phyloP scores from a whole-genome alignment of 176 grass and related monocot species.

The Cocos nucifera region DNA sequence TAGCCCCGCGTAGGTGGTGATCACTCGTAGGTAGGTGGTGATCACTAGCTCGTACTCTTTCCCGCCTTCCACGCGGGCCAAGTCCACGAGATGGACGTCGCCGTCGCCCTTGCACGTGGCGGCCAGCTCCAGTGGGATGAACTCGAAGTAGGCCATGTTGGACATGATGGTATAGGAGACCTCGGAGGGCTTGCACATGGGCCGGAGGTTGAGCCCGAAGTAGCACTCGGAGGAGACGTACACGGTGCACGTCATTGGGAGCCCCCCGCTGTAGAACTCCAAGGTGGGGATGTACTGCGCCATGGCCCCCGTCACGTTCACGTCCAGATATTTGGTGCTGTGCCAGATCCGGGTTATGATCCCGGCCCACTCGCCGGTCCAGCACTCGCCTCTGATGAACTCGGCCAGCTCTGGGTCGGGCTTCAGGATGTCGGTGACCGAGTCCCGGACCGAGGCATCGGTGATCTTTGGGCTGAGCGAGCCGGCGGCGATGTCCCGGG shows the following conservation, averaged over 20 bases:
- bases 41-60: constrained; percentile 65
- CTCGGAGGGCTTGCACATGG: constrained; percentile 49
- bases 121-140: constrained; percentile 32
- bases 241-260: constrained; percentile 59
- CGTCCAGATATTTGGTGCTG: constrained; percentile 21
- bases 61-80: constrained; percentile 26
- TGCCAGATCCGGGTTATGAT: constrained; percentile 21
- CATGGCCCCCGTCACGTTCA: constrained; percentile 63
- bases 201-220: constrained; percentile 51
- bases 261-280: constrained; percentile 44
- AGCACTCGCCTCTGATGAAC: constrained; percentile 5
- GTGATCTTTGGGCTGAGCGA: constrained; percentile 6
- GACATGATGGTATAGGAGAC: constrained; percentile 73
- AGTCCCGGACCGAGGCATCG: constrained; percentile 2
- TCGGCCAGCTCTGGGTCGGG: constrained; percentile 4
- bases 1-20: constrained; percentile 82
- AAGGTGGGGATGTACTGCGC: constrained; percentile 68
- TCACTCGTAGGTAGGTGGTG: constrained; percentile 64
- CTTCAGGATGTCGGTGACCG: constrained; percentile 4
- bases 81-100: constrained; percentile 25
- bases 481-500: constrained; percentile 2
- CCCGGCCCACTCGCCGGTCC: not conserved
- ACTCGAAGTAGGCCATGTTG: constrained; percentile 73
- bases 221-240: constrained; percentile 67
- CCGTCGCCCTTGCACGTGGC: not conserved